Base-by-base conservation (phyloP, 75 land plant genomes). In the Ceratopteris richardii region DNA sequence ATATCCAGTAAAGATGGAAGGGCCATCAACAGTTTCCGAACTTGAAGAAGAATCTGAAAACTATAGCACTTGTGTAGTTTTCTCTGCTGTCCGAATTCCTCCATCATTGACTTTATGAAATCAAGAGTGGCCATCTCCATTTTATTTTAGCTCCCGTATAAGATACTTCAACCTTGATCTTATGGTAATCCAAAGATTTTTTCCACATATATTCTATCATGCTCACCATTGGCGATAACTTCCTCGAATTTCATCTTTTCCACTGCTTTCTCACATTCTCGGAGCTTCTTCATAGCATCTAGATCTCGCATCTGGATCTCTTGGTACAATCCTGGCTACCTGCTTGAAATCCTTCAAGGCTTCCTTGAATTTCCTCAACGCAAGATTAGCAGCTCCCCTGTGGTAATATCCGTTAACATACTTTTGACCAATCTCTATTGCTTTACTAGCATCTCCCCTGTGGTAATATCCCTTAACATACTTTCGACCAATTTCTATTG, bases 291-390 rank as follows among this genome's bases (percentile, higher is more conserved):
- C 7, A 74, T 68, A 36, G 98, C 98, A n/a, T n/a, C n/a, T n/a
- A n/a, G n/a, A n/a, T n/a, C n/a, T n/a, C n/a, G n/a, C n/a, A 76
- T 94, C 96, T 55, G 98, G 98, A 75, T 94, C 98, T 68, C 82
- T 94, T 21, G 98, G 98, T 44, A 80, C 74, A 46, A 90, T 57
- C 66, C 51, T 88, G 52, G 83, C 80, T 36, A 94, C 96, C 96
- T 93, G 96, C 30, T 92, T 90, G 40, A 93, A 89, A 66, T 93
- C 98, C 58, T 85, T 83, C 20, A 89, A 71, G 43, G 95, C 98
- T 44, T 89, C 98, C 73, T 93, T 86, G 54, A 89, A 78, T 66
- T 89, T 93, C 9, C 98, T 96, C 87, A 93, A 75, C 4, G 88
- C 87, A 66, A 93, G 77, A 77, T 83, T 72, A 54, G 98, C 98